These are phyloP conservation scores for Cornus controversa DNA, from an alignment of 148 eudicot species.

Conservation along the genomic window DNA sequence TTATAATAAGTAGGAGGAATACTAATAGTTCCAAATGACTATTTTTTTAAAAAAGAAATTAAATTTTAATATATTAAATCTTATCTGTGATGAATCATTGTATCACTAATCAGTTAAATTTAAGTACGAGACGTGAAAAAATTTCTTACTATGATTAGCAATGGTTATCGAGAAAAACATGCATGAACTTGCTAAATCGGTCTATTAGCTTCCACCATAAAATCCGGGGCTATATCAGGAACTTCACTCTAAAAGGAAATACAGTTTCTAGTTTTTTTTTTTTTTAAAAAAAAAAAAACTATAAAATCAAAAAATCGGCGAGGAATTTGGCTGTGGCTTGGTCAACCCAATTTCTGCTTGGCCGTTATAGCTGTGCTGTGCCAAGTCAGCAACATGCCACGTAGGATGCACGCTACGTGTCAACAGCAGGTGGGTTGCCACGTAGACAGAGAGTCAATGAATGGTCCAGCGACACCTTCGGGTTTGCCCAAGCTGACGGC, in stretches of 20 bases:
- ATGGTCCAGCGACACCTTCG: conserved; percentile 34
- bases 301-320: no score
- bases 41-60: no score
- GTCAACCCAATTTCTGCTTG: background rate
- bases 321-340: no score
- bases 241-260: background rate
- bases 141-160: background rate
- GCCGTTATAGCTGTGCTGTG: background rate
- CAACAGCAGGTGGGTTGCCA: background rate
- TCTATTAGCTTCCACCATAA: background rate
- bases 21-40: no score
- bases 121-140: no score
- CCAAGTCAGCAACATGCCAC: background rate
- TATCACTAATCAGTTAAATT: no score
- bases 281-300: no score
- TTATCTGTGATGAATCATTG: no score
- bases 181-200: background rate
- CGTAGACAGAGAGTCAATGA: conserved; percentile 11
- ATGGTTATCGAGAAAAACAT: background rate
- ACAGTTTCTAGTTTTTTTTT: no score
- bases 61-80: no score
- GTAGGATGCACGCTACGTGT: background rate
- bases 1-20: no score
- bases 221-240: background rate
- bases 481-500: conserved; percentile 15